Percentiles rank a stretch among this genome's conserved stretches.
phyloP scores from a whole-genome alignment of 306 rosid species.

The Mimosa pudica region DNA sequence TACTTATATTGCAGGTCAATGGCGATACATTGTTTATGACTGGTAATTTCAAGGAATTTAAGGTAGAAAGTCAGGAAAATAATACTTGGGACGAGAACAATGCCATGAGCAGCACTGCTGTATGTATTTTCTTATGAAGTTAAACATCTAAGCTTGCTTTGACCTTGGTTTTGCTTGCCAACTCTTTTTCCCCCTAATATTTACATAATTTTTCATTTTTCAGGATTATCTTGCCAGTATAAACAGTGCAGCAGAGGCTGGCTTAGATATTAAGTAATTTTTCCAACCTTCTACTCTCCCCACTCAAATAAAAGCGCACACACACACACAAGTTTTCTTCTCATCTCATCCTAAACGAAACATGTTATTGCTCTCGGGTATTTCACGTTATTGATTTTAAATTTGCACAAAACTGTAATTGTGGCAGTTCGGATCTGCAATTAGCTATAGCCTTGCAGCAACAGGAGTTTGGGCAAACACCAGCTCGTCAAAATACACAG shows the following conservation, averaged over 20 bases:
- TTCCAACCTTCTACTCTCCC: conserved; percentile 36
- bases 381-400: not conserved
- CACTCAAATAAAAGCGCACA: no score
- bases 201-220: conserved; percentile 39
- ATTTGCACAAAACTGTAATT: conserved; percentile 24
- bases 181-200: conserved; percentile 32
- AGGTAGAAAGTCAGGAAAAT: conserved; percentile 67
- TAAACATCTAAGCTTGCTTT: conserved; percentile 22
- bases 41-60: conserved; percentile 86
- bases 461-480: conserved; percentile 92
- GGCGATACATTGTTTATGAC: conserved; percentile 96
- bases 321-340: no score
- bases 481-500: conserved; percentile 64
- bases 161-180: not conserved
- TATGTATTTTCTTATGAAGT: conserved; percentile 43
- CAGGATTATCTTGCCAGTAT: conserved; percentile 97
- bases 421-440: conserved; percentile 88
- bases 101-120: conserved; percentile 87
- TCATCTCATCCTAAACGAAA: not conserved
- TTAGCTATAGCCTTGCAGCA: conserved; percentile 96
- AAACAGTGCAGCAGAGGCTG: conserved; percentile 67
- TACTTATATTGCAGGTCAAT: conserved; percentile 71
- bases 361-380: not conserved
- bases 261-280: conserved; percentile 76
- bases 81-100: conserved; percentile 78